Conservation (phyloP, 495 filamentous ascomycete genomes). For the Aspergillus egyptiacus region DNA sequence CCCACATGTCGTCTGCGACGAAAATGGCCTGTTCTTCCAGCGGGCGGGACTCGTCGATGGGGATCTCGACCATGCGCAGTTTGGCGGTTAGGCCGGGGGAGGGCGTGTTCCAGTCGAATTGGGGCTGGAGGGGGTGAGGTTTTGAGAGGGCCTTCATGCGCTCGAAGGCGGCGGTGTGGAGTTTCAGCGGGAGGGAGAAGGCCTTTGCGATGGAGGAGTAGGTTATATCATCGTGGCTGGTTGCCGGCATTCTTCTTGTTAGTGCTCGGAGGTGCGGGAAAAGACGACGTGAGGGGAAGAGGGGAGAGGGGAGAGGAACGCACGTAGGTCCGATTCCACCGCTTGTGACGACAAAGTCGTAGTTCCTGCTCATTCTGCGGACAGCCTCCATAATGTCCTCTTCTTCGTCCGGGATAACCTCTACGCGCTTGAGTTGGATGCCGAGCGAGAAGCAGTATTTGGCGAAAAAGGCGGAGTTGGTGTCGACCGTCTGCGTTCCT, state of each 20-base stretch:
- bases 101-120: conserved; percentile 81
- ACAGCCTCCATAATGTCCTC: conserved; percentile 83
- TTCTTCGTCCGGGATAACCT: conserved; percentile 90
- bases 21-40: conserved; percentile 66
- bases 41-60: conserved; percentile 58
- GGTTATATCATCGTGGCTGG: conserved; percentile 93
- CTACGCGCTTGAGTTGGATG: conserved; percentile 81
- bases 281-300: no score
- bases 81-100: conserved; percentile 73
- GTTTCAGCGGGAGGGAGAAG: conserved; percentile 65
- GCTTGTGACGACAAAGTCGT: conserved; percentile 91
- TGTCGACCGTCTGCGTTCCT: conserved; percentile 63
- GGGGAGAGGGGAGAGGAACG: conserved; percentile 25
- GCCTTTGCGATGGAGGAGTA: conserved; percentile 91
- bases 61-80: conserved; percentile 83
- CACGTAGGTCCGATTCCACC: conserved; percentile 95
- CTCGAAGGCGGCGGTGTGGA: conserved; percentile 68
- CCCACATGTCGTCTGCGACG: conserved; percentile 78
- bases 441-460: conserved; percentile 90
- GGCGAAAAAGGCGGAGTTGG: conserved; percentile 86
- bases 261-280: not conserved
- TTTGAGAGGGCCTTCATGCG: conserved; percentile 79
- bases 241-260: not conserved
- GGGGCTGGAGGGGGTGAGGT: conserved; percentile 60
- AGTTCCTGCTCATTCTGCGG: conserved; percentile 74